These are phyloP conservation scores for Tanacetum coccineum DNA, from an alignment of 129 eudicot genomes.

Conservation along the genomic window DNA sequence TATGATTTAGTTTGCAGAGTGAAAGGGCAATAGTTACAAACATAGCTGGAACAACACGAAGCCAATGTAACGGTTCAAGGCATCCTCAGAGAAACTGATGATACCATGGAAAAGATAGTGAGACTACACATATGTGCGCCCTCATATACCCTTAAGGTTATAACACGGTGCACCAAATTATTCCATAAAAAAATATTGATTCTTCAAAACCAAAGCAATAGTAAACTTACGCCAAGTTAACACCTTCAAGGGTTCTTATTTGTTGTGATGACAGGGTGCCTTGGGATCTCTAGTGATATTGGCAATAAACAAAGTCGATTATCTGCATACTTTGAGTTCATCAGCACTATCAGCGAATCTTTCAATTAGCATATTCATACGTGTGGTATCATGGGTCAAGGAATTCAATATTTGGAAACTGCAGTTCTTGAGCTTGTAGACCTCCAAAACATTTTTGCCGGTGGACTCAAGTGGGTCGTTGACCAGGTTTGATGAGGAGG, in stretches of 20 bases:
- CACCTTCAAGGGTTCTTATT: background rate
- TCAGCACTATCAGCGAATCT: slow-evolving; percentile 18
- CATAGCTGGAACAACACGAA: too few relatives aligned
- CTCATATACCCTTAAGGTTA: too few relatives aligned
- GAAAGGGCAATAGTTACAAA: too few relatives aligned
- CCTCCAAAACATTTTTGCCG: too few relatives aligned
- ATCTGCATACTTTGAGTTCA: slow-evolving; percentile 41
- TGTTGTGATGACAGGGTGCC: slow-evolving; percentile 33
- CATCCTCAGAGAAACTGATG: too few relatives aligned
- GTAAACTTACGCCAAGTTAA: background rate
- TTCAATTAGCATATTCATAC: slow-evolving; percentile 53
- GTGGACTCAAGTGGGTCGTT: slow-evolving; percentile 78
- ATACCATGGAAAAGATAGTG: too few relatives aligned
- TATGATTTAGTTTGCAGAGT: too few relatives aligned
- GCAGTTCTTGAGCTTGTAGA: slow-evolving; percentile 37
- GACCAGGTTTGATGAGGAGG: slow-evolving; percentile 43
- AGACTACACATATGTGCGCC: too few relatives aligned
- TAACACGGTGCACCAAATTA: too few relatives aligned
- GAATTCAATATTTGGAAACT: slow-evolving; percentile 66
- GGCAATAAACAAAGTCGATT: slow-evolving; percentile 80
- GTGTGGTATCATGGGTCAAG: slow-evolving; percentile 87
- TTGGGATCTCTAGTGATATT: slow-evolving; percentile 21
- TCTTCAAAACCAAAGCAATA: too few relatives aligned
- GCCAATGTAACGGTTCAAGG: too few relatives aligned
- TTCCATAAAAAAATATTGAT: too few relatives aligned